These are phyloP conservation scores for Leccinellum rugosiceps DNA, from an alignment of 768 basidiomycete species.

Conservation along the genomic window DNA sequence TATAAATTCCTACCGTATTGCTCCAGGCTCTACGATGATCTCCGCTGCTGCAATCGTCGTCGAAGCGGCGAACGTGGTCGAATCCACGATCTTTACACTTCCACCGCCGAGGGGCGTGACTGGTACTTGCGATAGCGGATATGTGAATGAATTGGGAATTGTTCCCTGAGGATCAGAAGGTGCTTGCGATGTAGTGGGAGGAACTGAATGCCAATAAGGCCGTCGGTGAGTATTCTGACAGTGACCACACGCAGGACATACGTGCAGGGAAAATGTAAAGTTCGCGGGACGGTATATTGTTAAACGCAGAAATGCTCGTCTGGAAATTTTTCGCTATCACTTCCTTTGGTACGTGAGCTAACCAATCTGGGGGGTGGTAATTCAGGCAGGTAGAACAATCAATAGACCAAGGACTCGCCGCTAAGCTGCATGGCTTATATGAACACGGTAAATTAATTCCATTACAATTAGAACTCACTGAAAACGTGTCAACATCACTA, in stretches of 20 bases:
- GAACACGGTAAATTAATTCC: background rate
- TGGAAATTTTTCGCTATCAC: slow-evolving; percentile 63
- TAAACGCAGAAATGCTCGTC: slow-evolving; percentile 41
- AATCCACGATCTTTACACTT: slow-evolving; percentile 54
- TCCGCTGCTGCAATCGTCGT: slow-evolving; percentile 53
- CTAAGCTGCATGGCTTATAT: slow-evolving; percentile 7
- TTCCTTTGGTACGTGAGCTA: slow-evolving; percentile 52
- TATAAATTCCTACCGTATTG: slow-evolving; percentile 43
- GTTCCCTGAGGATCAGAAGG: slow-evolving; percentile 37
- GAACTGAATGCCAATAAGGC: slow-evolving; percentile 21
- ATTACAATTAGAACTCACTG: slow-evolving; percentile 12
- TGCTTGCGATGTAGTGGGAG: slow-evolving; percentile 31
- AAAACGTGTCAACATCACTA: slow-evolving; percentile 52
- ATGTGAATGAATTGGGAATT: slow-evolving; percentile 47
- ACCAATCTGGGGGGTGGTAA: slow-evolving; percentile 42
- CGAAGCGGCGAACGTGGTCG: slow-evolving; percentile 47
- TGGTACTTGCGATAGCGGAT: slow-evolving; percentile 45
- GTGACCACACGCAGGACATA: slow-evolving; percentile 9
- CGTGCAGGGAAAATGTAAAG: slow-evolving; percentile 50
- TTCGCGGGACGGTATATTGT: slow-evolving; percentile 48
- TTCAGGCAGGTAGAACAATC: background rate
- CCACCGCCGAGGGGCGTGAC: slow-evolving; percentile 48
- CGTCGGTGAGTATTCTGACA: background rate
- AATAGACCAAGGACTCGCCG: slow-evolving; percentile 21
- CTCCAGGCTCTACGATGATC: slow-evolving; percentile 52